A percentile compares a stretch with the other conserved stretches of the same genome.
Conservation (phyloP, 2,329 filamentous ascomycete genomes). For the Verruconis gallopava region DNA sequence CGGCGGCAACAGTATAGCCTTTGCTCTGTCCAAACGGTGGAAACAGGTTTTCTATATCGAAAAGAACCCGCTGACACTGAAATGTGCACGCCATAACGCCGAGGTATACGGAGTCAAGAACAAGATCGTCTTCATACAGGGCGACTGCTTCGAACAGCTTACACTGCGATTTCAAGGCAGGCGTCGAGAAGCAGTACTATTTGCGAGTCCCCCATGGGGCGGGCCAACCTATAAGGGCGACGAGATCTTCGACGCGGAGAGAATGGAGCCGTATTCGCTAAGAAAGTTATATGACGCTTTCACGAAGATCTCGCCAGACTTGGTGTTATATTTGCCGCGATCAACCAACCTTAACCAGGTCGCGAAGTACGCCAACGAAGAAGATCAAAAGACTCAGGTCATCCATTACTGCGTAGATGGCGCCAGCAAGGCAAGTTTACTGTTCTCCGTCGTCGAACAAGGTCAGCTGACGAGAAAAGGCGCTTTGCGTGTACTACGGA, state of each 20-base stretch:
- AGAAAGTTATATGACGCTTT: slow-evolving; percentile 50
- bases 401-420: slow-evolving; percentile 88
- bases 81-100: slow-evolving; percentile 88
- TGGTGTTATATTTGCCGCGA: slow-evolving; percentile 73
- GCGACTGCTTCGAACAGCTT: slow-evolving; percentile 72
- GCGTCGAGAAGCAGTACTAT: slow-evolving; percentile 44
- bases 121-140: slow-evolving; percentile 74
- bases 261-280: slow-evolving; percentile 80
- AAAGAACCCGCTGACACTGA: slow-evolving; percentile 63
- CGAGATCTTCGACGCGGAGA: slow-evolving; percentile 66
- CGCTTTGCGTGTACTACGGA: slow-evolving; percentile 47
- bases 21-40: slow-evolving; percentile 71
- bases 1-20: slow-evolving; percentile 90
- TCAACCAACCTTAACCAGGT: slow-evolving; percentile 74
- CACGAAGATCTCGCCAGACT: slow-evolving; percentile 34
- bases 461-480: too few relatives aligned
- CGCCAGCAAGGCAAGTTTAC: slow-evolving; percentile 62
- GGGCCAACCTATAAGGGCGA: slow-evolving; percentile 53
- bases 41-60: slow-evolving; percentile 79
- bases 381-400: slow-evolving; percentile 53
- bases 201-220: slow-evolving; percentile 63
- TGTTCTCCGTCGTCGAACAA: too few relatives aligned
- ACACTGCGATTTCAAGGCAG: slow-evolving; percentile 37
- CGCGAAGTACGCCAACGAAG: slow-evolving; percentile 38
- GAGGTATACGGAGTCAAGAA: slow-evolving; percentile 66